Conservation (phyloP, 306 rosid species). For the Purshia tridentata region DNA sequence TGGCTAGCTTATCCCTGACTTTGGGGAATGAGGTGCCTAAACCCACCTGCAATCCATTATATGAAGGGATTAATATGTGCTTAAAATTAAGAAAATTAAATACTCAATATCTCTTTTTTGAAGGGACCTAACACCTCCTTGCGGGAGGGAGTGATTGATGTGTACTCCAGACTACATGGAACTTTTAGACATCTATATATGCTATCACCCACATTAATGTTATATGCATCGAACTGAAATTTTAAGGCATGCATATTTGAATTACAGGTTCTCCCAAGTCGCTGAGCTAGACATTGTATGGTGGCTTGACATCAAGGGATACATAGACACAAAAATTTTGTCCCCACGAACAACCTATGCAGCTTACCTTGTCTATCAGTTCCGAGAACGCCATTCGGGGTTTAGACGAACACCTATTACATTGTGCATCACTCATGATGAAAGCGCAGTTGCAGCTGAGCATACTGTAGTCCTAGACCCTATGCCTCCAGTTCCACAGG, state of each 20-base stretch:
- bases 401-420: background rate
- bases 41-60: too few species aligned
- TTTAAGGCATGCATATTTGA: too few species aligned
- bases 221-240: background rate
- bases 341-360: constrained; percentile 29
- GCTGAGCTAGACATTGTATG: constrained; percentile 10
- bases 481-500: background rate
- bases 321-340: constrained; percentile 17
- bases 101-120: too few species aligned
- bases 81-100: too few species aligned
- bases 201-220: too few species aligned
- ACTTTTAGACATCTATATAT: too few species aligned
- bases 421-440: constrained; percentile 9
- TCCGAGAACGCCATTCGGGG: background rate
- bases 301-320: constrained; percentile 31
- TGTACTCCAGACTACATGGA: too few species aligned
- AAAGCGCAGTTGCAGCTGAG: background rate
- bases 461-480: constrained; percentile 14
- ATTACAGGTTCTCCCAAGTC: constrained; percentile 28
- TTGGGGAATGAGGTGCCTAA: too few species aligned
- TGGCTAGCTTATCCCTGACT: too few species aligned
- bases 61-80: too few species aligned
- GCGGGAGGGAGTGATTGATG: too few species aligned
- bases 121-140: too few species aligned
- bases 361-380: constrained; percentile 32